Percentiles rank a stretch among this genome's conserved stretches.
phyloP scores from a whole-genome alignment of 1,139 yeast species.

The Geotrichum klebahnii region DNA sequence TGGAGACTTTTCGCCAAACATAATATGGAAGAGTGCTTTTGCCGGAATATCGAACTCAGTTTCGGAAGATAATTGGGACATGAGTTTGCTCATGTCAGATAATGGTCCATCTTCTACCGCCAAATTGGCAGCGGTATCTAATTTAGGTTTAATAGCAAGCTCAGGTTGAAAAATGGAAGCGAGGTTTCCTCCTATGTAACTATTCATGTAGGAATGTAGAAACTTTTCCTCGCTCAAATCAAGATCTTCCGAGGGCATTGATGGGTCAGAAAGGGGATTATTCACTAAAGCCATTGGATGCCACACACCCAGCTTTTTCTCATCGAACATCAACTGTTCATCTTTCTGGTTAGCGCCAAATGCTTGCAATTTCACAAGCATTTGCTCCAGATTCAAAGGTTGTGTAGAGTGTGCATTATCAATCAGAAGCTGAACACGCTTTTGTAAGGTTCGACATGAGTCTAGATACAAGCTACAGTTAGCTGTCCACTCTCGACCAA shows the following conservation, averaged over 20 bases:
- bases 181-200: slow-evolving; percentile 9
- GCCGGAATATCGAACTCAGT: slow-evolving; percentile 59
- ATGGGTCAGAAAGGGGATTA: too few species aligned
- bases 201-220: slow-evolving; percentile 12
- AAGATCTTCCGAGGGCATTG: too few species aligned
- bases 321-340: slow-evolving; percentile 2
- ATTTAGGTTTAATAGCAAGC: neutral
- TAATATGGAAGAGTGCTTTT: slow-evolving; percentile 73
- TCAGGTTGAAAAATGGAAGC: too few species aligned
- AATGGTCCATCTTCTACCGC: neutral
- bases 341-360: slow-evolving; percentile 25
- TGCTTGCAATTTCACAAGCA: slow-evolving; percentile 31
- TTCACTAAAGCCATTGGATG: neutral
- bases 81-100: slow-evolving; percentile 23
- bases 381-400: slow-evolving; percentile 39
- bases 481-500: slow-evolving; percentile 51
- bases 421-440: slow-evolving; percentile 51
- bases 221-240: slow-evolving; percentile 3
- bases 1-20: slow-evolving; percentile 75
- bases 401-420: slow-evolving; percentile 48
- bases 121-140: neutral
- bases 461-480: slow-evolving; percentile 57
- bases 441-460: slow-evolving; percentile 54
- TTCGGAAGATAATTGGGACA: slow-evolving; percentile 38
- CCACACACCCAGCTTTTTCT: neutral